Conservation (phyloP, 1,284 basidiomycete genomes). For the Cutaneotrichosporon mucoides region DNA sequence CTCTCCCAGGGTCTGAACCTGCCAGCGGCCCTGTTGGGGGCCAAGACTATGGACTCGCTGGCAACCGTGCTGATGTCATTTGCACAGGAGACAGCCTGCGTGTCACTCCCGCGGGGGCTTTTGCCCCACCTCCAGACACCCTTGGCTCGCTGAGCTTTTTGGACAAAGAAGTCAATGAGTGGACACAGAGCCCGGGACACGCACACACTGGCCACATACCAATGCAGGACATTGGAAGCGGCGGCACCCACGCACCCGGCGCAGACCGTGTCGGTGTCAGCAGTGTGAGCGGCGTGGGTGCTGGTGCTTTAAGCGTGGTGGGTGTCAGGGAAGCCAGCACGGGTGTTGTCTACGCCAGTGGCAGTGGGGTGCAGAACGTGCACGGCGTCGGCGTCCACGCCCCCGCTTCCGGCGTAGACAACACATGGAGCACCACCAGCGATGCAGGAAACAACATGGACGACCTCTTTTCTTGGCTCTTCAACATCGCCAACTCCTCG, state of each 20-base stretch:
- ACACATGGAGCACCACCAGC: not conserved
- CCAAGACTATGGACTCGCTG: too few species aligned
- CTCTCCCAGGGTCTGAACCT: too few species aligned
- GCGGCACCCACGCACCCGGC: not conserved
- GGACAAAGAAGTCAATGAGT: not conserved
- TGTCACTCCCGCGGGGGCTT: slow-evolving; percentile 16
- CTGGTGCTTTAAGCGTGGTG: too few species aligned
- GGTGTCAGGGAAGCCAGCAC: too few species aligned
- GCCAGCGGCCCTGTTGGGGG: too few species aligned
- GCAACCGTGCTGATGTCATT: too few species aligned
- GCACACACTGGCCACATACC: too few species aligned
- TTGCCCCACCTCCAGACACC: slow-evolving; percentile 18
- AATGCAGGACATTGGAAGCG: not conserved
- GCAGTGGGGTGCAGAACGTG: too few species aligned
- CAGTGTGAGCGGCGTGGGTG: not conserved
- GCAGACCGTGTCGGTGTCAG: not conserved
- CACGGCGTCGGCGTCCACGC: not conserved
- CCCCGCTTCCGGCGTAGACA: not conserved
- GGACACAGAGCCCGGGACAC: not conserved
- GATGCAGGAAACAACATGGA: slow-evolving; percentile 10
- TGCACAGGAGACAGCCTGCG: not conserved
- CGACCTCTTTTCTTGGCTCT: slow-evolving; percentile 21
- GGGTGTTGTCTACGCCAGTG: too few species aligned
- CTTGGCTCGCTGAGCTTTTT: slow-evolving; percentile 12
- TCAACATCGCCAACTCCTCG: slow-evolving; percentile 9